Percentiles rank a stretch among this genome's conserved stretches.
phyloP scores from a whole-genome alignment of 805 yeast species.

The Saccharomycopsis sp. region DNA sequence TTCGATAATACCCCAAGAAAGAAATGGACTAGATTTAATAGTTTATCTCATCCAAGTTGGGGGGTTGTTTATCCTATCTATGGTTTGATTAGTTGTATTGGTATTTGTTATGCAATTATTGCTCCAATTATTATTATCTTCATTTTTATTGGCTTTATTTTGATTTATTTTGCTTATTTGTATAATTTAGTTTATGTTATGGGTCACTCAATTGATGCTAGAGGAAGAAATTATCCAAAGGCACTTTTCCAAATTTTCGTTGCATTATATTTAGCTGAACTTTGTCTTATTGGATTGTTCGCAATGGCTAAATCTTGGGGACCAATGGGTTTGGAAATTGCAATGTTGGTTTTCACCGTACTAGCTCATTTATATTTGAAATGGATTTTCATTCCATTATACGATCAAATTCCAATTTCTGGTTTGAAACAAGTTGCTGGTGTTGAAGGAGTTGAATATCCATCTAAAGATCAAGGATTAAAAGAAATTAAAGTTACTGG shows the following conservation, averaged over 20 bases:
- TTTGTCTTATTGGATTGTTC: slow-evolving; percentile 63
- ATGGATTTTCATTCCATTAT: slow-evolving; percentile 51
- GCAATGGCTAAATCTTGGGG: slow-evolving; percentile 78
- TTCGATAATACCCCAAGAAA: slow-evolving; percentile 88
- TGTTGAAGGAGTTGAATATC: slow-evolving; percentile 41
- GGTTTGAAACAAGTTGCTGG: slow-evolving; percentile 36
- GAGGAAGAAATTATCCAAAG: slow-evolving; percentile 69
- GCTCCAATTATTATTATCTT: slow-evolving; percentile 67
- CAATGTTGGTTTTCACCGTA: slow-evolving; percentile 52
- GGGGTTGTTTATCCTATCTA: slow-evolving; percentile 77
- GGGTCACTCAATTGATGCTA: slow-evolving; percentile 51
- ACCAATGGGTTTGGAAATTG: slow-evolving; percentile 61
- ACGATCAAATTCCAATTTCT: slow-evolving; percentile 65
- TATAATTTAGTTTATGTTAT: slow-evolving; percentile 60
- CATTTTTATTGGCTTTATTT: slow-evolving; percentile 48
- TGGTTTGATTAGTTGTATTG: slow-evolving; percentile 67
- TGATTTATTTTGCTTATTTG: slow-evolving; percentile 54
- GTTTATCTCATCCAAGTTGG: slow-evolving; percentile 63
- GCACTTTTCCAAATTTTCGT: slow-evolving; percentile 68
- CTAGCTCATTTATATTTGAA: slow-evolving; percentile 52
- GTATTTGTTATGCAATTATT: slow-evolving; percentile 70
- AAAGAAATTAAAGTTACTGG: slow-evolving; percentile 50
- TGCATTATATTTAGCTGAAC: slow-evolving; percentile 64
- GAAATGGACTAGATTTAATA: slow-evolving; percentile 73
- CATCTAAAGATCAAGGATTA: slow-evolving; percentile 57